Evolutionary conservation across 1,139 yeast species (phyloP).

Genomic region (Pichia sp.): DNA sequence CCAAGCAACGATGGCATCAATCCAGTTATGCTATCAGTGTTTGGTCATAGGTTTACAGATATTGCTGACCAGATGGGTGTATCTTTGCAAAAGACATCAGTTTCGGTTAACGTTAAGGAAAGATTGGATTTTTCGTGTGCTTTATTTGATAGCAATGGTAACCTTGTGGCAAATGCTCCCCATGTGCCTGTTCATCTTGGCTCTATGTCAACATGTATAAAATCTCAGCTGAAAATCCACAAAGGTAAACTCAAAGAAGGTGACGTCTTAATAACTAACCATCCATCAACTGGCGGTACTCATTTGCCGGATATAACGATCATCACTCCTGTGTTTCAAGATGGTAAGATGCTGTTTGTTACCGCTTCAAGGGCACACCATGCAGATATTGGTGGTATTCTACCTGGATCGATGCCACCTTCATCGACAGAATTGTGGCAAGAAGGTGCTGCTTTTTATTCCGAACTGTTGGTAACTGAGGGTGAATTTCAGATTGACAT

Average conservation of each 20-base stretch:
- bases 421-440: conserved; percentile 55
- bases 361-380: conserved; percentile 67
- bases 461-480: conserved; percentile 49
- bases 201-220: conserved; percentile 58
- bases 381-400: conserved; percentile 62
- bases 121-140: conserved; percentile 62
- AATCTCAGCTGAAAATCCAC: conserved; percentile 49
- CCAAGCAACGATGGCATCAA: conserved; percentile 31
- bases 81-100: conserved; percentile 56
- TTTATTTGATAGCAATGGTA: conserved; percentile 50
- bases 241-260: conserved; percentile 48
- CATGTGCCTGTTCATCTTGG: conserved; percentile 62
- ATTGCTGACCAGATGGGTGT: conserved; percentile 63
- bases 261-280: conserved; percentile 54
- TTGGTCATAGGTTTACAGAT: conserved; percentile 59
- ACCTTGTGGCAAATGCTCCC: conserved; percentile 60
- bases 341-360: conserved; percentile 45
- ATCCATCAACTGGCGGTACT: conserved; percentile 58
- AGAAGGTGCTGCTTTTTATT: conserved; percentile 59
- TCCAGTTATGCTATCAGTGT: conserved; percentile 53
- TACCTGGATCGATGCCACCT: conserved; percentile 65
- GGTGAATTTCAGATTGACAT: conserved; percentile 54
- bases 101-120: conserved; percentile 57
- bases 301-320: conserved; percentile 75
- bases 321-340: conserved; percentile 57